phyloP scores from a whole-genome alignment of 306 rosid genomes.

The Pyrus betulifolia region DNA sequence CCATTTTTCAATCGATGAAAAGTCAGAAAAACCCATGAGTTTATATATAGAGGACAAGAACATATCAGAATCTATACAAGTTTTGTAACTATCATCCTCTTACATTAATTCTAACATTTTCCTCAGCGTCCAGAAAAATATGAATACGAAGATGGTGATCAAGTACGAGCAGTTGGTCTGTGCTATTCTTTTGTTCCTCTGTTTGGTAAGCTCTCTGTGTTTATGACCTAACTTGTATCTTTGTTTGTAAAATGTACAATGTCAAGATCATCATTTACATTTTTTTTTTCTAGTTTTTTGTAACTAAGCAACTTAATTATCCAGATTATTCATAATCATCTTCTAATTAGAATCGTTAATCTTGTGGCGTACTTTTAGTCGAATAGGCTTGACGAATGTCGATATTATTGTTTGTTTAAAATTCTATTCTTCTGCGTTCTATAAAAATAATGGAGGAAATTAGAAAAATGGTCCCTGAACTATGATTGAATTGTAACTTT shows the following conservation, averaged over 20 bases:
- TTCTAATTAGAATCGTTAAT: neutral
- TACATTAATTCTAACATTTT: neutral
- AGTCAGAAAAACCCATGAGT: neutral
- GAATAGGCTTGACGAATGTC: too few relatives aligned
- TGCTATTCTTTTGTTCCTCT: neutral
- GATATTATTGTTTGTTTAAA: too few relatives aligned
- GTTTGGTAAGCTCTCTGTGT: conserved; percentile 3
- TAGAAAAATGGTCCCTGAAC: accelerated
- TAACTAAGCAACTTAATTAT: neutral
- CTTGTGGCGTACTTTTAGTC: neutral
- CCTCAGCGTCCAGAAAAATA: neutral
- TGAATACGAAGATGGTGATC: neutral
- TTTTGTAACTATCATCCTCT: neutral
- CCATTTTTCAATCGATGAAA: neutral
- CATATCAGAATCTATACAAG: neutral
- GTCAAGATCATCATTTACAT: neutral
- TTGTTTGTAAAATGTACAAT: neutral
- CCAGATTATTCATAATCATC: neutral
- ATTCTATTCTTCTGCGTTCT: too few relatives aligned
- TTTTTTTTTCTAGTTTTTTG: neutral
- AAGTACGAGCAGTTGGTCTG: neutral
- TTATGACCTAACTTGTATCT: neutral
- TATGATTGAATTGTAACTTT: too few relatives aligned
- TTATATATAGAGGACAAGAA: neutral
- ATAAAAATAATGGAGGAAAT: too few relatives aligned